Percentiles rank a stretch among this genome's conserved stretches.
Evolutionary conservation across 73 alveolate species (phyloP).

Genomic region (Uronychia setigera): DNA sequence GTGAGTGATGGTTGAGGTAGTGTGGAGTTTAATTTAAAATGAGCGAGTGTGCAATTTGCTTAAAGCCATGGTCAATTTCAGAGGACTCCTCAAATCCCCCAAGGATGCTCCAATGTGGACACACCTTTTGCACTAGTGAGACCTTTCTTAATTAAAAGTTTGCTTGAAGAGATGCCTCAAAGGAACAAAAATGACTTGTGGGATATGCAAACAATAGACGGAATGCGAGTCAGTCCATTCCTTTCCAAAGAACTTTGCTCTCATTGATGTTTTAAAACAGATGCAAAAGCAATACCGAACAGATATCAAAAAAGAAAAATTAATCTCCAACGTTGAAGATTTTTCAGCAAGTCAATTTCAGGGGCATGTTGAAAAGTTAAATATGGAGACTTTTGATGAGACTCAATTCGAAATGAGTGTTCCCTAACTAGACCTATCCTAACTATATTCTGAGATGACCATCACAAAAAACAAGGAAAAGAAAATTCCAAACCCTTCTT

Average conservation of each 20-base stretch:
- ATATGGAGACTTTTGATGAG: background rate
- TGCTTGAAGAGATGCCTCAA: constrained; percentile 23
- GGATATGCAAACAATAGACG: constrained; percentile 22
- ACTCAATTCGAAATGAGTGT: too few species aligned
- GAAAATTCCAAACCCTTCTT: too few species aligned
- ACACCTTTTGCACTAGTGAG: constrained; percentile 35
- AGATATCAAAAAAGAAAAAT: too few species aligned
- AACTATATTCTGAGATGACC: too few species aligned
- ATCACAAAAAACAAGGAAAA: too few species aligned
- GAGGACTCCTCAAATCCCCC: constrained; percentile 20
- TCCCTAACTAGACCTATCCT: too few species aligned
- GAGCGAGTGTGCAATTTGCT: constrained; percentile 48
- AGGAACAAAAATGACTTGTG: constrained; percentile 9
- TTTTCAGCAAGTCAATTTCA: background rate
- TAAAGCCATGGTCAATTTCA: constrained; percentile 21
- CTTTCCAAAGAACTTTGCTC: constrained; percentile 12
- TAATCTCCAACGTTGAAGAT: too few species aligned
- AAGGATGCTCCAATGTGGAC: constrained; percentile 48
- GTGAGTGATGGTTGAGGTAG: too few species aligned
- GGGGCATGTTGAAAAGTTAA: background rate
- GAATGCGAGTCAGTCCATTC: constrained; percentile 17
- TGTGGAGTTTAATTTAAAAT: constrained; percentile 19
- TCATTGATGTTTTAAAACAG: constrained; percentile 28
- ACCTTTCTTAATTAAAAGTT: too few species aligned
- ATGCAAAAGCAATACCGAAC: too few species aligned